These are phyloP conservation scores for Firmiana major DNA, from an alignment of 345 rosid genomes.

Conservation along the genomic window DNA sequence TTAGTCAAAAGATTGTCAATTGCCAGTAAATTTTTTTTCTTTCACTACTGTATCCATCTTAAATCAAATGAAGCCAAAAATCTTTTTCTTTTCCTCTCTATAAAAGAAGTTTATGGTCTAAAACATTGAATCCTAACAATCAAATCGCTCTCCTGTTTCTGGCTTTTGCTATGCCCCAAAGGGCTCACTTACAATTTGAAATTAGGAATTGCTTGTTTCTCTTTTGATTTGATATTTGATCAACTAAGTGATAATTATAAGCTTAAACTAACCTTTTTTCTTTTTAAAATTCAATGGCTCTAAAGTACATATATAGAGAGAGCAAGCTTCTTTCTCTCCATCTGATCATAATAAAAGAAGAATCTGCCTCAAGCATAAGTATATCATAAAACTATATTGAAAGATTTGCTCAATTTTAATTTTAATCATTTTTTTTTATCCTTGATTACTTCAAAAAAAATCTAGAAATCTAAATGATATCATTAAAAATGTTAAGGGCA, in stretches of 20 bases:
- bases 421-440: neutral
- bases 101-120: neutral
- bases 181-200: neutral
- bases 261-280: neutral
- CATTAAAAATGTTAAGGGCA: too few species aligned
- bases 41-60: neutral
- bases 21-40: neutral
- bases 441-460: neutral
- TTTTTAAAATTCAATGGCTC: neutral
- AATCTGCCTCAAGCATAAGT: too few species aligned
- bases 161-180: neutral
- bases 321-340: too few species aligned
- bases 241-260: neutral
- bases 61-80: neutral
- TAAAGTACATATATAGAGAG: too few species aligned
- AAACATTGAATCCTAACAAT: conserved; percentile 5
- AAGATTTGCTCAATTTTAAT: too few species aligned
- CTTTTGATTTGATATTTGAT: neutral
- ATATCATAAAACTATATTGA: too few species aligned
- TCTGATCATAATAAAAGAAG: too few species aligned
- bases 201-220: neutral
- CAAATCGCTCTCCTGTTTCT: neutral
- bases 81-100: neutral
- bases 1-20: conserved; percentile 12
- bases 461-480: too few species aligned